Base-by-base conservation (phyloP, 768 basidiomycete genomes). In the Vararia minispora region DNA sequence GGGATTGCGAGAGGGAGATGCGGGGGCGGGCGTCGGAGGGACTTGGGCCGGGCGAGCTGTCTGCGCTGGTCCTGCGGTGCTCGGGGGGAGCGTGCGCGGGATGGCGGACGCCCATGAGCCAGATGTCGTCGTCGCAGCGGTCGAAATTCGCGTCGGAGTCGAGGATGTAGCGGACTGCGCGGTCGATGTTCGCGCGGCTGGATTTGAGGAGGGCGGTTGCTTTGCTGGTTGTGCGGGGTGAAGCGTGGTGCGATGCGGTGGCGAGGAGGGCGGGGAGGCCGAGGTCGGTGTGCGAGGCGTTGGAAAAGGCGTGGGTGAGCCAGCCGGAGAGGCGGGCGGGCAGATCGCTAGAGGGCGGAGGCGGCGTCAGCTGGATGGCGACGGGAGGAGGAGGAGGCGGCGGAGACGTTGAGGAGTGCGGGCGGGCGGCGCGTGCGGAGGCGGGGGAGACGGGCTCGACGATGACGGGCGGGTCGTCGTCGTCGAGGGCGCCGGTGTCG, bases 141-240 rank as follows among this genome's bases (percentile, higher is more conserved):
- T 95, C 90, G 2, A 85, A 87, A 3, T 71, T 74, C 13, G 89
- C 76, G 58, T 97, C 92, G 48, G 76, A 75, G 61, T 97, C 92
- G 44, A 94, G 69, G n/a, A 97, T 65, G 60, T 90, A 87, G 31
- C 89, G 69, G 66, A 90, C 76, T 3, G 83, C 86, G 56, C 82
- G 84, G 63, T 86, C 84, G 35, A 86, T 58, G 42, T 81, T 78
- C 17, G 77, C 79, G 48, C 79, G 81, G 28, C 82, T 76, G 49
- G 80, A 74, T 50, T 76, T 79, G 34, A 86, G 63, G 10, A 86
- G 62, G 1, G 76, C 68, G 13, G 63, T 62, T 2, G 59, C 44
- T 52, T 70, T 71, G 42, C 58, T 41, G 51, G 68, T 72, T 31
- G 73, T 66, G 1, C 63, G 64, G 27, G 43, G 46, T 5, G 57